Conservation (phyloP, 805 yeast genomes). For the Kazachstania bromeliacearum region DNA sequence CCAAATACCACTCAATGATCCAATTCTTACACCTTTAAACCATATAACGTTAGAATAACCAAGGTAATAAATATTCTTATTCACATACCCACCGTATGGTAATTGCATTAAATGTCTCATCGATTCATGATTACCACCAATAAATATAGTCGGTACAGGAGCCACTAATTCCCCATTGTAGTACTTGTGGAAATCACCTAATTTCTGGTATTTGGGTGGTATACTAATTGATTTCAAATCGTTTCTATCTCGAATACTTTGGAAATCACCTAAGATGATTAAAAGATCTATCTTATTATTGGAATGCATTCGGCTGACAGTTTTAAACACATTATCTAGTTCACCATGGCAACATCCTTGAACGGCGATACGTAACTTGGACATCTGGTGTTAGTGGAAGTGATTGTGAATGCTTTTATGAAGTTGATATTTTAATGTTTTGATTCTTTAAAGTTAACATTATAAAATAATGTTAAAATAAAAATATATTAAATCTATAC, state of each 20-base stretch:
- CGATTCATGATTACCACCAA: conserved; percentile 95
- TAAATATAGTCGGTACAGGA: conserved; percentile 68
- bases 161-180: conserved; percentile 52
- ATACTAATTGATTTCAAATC: conserved; percentile 69
- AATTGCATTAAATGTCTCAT: conserved; percentile 67
- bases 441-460: too few species aligned
- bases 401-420: not conserved
- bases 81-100: conserved; percentile 86
- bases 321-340: conserved; percentile 46
- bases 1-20: conserved; percentile 80
- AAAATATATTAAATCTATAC: too few species aligned
- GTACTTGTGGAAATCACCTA: conserved; percentile 78
- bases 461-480: too few species aligned
- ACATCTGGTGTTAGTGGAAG: too few species aligned
- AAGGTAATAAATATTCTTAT: conserved; percentile 74
- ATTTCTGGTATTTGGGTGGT: conserved; percentile 61
- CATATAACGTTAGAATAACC: conserved; percentile 71
- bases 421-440: too few species aligned
- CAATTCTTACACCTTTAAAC: conserved; percentile 67
- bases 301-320: conserved; percentile 20
- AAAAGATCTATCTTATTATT: conserved; percentile 42
- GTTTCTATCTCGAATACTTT: conserved; percentile 53
- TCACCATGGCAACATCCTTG: conserved; percentile 92
- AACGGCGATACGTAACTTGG: conserved; percentile 44
- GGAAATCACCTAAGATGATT: conserved; percentile 87